A percentile compares a stretch with the other conserved stretches of the same genome.
Evolutionary conservation across 768 basidiomycete genomes (phyloP).

Genomic region (Amanita brunnescens): DNA sequence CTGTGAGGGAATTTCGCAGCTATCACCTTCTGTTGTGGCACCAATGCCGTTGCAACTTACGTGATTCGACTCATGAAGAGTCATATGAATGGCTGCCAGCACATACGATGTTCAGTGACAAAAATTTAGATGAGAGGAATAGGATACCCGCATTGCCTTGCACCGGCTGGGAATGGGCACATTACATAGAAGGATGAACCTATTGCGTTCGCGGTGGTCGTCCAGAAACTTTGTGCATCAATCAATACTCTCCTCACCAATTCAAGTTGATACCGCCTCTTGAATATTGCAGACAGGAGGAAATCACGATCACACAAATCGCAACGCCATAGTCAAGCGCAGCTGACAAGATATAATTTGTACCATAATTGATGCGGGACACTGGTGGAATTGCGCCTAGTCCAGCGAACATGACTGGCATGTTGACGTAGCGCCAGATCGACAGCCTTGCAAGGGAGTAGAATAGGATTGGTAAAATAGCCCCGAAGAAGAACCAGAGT

Average conservation of each 20-base stretch:
- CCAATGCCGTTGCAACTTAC: too few species aligned
- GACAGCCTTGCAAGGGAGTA: slow-evolving; percentile 76
- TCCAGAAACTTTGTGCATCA: slow-evolving; percentile 39
- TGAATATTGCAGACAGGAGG: slow-evolving; percentile 50
- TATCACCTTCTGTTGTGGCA: too few species aligned
- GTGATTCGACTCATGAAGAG: too few species aligned
- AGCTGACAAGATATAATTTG: slow-evolving; percentile 85
- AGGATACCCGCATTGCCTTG: too few species aligned
- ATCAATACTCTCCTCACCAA: slow-evolving; percentile 67
- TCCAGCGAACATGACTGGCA: slow-evolving; percentile 80
- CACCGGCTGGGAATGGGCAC: too few species aligned
- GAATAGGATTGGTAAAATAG: slow-evolving; percentile 71
- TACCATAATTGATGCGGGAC: slow-evolving; percentile 88
- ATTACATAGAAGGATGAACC: slow-evolving; percentile 47
- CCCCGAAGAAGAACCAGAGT: slow-evolving; percentile 73
- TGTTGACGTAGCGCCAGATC: slow-evolving; percentile 78
- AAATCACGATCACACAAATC: slow-evolving; percentile 48
- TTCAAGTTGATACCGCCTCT: slow-evolving; percentile 48
- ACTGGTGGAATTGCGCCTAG: slow-evolving; percentile 72
- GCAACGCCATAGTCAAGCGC: slow-evolving; percentile 60
- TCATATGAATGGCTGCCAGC: too few species aligned
- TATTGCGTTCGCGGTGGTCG: slow-evolving; percentile 60
- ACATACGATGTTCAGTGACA: too few species aligned
- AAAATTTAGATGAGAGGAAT: too few species aligned
- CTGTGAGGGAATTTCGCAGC: too few species aligned